These are phyloP conservation scores for Platanthera guangdongensis DNA, from an alignment of 106 monocot species.

Conservation along the genomic window DNA sequence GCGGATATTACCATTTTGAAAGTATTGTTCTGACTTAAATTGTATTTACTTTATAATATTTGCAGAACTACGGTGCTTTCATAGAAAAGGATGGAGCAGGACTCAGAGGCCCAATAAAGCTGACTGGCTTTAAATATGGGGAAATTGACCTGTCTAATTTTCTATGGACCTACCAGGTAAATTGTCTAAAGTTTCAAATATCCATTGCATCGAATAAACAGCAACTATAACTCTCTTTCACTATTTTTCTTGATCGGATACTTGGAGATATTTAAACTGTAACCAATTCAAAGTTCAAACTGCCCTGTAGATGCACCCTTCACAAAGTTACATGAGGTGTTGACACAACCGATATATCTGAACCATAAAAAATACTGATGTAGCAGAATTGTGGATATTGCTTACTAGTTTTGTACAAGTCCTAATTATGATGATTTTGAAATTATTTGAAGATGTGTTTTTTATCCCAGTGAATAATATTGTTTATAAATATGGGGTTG, in stretches of 20 bases:
- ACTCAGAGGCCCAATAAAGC: constrained; percentile 57
- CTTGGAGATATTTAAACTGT: background rate
- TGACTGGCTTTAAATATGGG: constrained; percentile 58
- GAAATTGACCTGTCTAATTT: constrained; percentile 53
- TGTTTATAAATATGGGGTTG: too few species aligned
- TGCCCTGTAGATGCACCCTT: too few species aligned
- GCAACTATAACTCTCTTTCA: background rate
- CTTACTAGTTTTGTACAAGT: too few species aligned
- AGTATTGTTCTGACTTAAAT: background rate
- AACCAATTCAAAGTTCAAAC: too few species aligned
- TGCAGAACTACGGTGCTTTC: constrained; percentile 94
- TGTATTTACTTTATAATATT: background rate
- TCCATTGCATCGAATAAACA: background rate
- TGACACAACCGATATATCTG: too few species aligned
- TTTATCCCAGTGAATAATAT: too few species aligned
- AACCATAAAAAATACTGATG: too few species aligned
- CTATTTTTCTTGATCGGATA: background rate
- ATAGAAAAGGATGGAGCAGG: constrained; percentile 98
- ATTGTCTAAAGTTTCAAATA: background rate
- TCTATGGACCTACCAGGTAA: constrained; percentile 86
- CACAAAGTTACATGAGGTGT: too few species aligned
- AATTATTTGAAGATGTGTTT: too few species aligned
- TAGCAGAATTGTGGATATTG: too few species aligned
- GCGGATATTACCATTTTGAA: background rate
- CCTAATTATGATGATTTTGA: too few species aligned